Conservation (phyloP, 441 rosid genomes). For the Populus hybrid region DNA sequence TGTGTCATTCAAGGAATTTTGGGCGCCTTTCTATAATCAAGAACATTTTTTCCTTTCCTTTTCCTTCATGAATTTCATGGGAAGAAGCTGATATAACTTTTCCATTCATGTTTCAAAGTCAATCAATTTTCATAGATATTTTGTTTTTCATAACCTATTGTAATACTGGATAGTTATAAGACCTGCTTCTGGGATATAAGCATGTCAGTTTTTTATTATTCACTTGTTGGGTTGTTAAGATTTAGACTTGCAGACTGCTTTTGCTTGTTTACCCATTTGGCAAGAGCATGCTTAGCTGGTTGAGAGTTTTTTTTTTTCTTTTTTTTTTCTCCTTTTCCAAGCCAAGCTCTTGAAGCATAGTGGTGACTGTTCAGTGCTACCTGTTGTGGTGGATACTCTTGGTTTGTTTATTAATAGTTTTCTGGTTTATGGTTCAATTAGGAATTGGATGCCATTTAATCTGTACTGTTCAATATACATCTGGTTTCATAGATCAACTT, state of each 20-base stretch:
- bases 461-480: slow-evolving; percentile 14
- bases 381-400: slow-evolving; percentile 16
- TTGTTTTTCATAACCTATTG: background rate
- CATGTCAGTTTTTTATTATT: slow-evolving; percentile 11
- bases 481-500: slow-evolving; percentile 6
- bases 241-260: slow-evolving; percentile 31
- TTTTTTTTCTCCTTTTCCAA: slow-evolving; percentile 12
- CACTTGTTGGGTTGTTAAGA: slow-evolving; percentile 22
- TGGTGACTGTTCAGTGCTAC: slow-evolving; percentile 16
- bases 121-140: background rate
- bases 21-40: background rate
- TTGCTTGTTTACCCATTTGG: slow-evolving; percentile 23
- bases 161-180: slow-evolving; percentile 7
- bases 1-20: background rate
- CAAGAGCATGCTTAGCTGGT: slow-evolving; percentile 10
- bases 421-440: slow-evolving; percentile 20
- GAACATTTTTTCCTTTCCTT: background rate
- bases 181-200: slow-evolving; percentile 2
- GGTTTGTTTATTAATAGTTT: slow-evolving; percentile 13
- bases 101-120: background rate
- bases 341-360: slow-evolving; percentile 21
- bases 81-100: background rate
- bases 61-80: background rate
- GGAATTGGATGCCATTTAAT: slow-evolving; percentile 18
- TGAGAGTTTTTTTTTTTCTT: slow-evolving; percentile 6